Conservation (phyloP, 176 grass and related monocot species). For the Aegilops sharonensis region DNA sequence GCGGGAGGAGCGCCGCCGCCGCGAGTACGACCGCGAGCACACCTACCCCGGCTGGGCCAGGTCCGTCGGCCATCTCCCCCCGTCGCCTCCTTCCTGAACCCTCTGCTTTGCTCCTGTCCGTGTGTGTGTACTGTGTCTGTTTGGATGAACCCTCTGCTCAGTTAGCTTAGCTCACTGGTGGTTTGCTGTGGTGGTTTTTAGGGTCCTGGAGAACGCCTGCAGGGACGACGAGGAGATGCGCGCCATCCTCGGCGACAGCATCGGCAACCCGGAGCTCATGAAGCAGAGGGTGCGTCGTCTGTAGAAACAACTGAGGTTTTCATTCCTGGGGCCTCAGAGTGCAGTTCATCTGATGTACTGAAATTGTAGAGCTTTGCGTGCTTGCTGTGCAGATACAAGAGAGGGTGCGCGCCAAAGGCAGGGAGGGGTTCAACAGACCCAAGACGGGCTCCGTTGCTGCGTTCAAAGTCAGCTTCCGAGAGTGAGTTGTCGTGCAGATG, state of each 20-base stretch:
- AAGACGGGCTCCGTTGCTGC: slow-evolving; percentile 73
- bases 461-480: slow-evolving; percentile 93
- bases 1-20: slow-evolving; percentile 75
- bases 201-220: slow-evolving; percentile 93
- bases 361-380: background rate
- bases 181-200: slow-evolving; percentile 26
- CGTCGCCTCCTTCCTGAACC: background rate
- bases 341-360: background rate
- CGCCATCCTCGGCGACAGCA: slow-evolving; percentile 84
- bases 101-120: background rate
- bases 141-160: background rate
- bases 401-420: slow-evolving; percentile 73
- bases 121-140: background rate
- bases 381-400: slow-evolving; percentile 63
- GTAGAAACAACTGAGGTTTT: background rate
- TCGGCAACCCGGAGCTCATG: slow-evolving; percentile 92
- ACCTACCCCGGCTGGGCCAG: slow-evolving; percentile 91
- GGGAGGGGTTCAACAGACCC: slow-evolving; percentile 60
- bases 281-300: slow-evolving; percentile 62
- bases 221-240: slow-evolving; percentile 77
- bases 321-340: background rate
- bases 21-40: slow-evolving; percentile 59
- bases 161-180: background rate
- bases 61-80: slow-evolving; percentile 9
- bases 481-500: slow-evolving; percentile 45